Base-by-base conservation (phyloP, 768 basidiomycete genomes). In the Hygrophorus russula region DNA sequence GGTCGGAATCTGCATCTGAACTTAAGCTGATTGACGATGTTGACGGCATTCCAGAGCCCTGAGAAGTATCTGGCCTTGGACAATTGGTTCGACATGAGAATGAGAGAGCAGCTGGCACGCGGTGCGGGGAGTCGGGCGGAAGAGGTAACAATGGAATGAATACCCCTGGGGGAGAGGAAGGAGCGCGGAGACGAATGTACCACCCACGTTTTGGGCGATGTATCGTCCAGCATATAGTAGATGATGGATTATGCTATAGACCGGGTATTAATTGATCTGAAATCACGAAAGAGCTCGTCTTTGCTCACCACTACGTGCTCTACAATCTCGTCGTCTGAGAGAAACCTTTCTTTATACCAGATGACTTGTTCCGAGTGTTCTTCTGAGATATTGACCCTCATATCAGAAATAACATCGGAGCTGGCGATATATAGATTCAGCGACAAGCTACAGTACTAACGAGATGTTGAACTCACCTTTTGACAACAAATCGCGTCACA, bases 301-400 rank as follows among this genome's bases (percentile, higher is more conserved):
- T 15, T n/a, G 68, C 80, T 47, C 56, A 86, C 83, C 28, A 85
- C 71, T 13, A 87, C 52, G 51, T 83, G 72, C 49, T 86, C 86
- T 2, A 88, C 58, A 32, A 88, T 86, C 57, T 88, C 85, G 4
- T 78, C 67, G 43, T 87, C 83, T 32, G 69, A 67, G 35, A 88
- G 68, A 56, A 73, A 78, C 46, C 85, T 68, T 68, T 88, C 83
- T 84, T 85, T 86, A 59, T 77, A 85, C 83, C 82, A 87, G 14
- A 79, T 58, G 2, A 86, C 69, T 33, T 67, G 68, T 3, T 71
- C 68, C 2, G 75, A 69, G 27, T 63, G 66, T 55, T 82, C 81
- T 47, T 73, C 68, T 2, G 59, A 64, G 0, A 87, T 69, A 47
- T 83, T 78, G 5, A 87, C 62, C 42, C 78, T 69, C 69, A 82